phyloP scores from a whole-genome alignment of 805 yeast genomes.

The Brettanomyces naardenensis region DNA sequence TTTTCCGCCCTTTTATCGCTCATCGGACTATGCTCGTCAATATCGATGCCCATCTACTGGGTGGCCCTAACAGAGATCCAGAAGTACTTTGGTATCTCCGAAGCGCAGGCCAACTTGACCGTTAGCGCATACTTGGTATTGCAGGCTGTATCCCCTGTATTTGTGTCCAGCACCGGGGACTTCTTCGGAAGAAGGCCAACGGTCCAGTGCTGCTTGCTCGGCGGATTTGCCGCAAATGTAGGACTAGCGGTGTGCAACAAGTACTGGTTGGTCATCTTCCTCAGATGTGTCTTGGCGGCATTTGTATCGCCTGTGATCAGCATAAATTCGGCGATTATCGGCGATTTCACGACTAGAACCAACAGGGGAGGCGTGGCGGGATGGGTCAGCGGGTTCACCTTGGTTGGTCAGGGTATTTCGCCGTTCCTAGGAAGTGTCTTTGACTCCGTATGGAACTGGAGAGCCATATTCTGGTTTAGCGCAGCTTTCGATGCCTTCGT shows the following conservation, averaged over 20 bases:
- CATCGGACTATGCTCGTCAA: slow-evolving; percentile 58
- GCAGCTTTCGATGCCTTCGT: slow-evolving; percentile 54
- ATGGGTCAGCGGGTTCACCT: slow-evolving; percentile 51
- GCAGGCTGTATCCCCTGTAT: slow-evolving; percentile 71
- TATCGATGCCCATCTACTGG: slow-evolving; percentile 72
- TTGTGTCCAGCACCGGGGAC: slow-evolving; percentile 66
- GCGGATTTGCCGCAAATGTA: slow-evolving; percentile 54
- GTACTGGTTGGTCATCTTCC: slow-evolving; percentile 54
- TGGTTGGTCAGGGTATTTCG: slow-evolving; percentile 72
- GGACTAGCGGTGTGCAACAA: slow-evolving; percentile 54
- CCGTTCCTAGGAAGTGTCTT: slow-evolving; percentile 57
- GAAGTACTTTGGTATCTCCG: slow-evolving; percentile 43
- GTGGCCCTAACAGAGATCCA: slow-evolving; percentile 64
- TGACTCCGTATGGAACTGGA: slow-evolving; percentile 57
- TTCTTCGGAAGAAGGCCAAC: slow-evolving; percentile 65
- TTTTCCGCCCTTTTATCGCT: slow-evolving; percentile 34
- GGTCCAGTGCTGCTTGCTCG: slow-evolving; percentile 41
- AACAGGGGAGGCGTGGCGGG: slow-evolving; percentile 72
- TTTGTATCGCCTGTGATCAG: slow-evolving; percentile 74
- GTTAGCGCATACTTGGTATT: slow-evolving; percentile 69
- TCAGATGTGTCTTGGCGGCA: slow-evolving; percentile 71
- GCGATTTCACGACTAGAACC: slow-evolving; percentile 58
- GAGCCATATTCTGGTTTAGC: slow-evolving; percentile 71
- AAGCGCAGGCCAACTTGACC: slow-evolving; percentile 56
- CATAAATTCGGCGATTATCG: slow-evolving; percentile 60